phyloP scores from a whole-genome alignment of 2,329 filamentous ascomycete species.

The Zymoseptoria passerinii region DNA sequence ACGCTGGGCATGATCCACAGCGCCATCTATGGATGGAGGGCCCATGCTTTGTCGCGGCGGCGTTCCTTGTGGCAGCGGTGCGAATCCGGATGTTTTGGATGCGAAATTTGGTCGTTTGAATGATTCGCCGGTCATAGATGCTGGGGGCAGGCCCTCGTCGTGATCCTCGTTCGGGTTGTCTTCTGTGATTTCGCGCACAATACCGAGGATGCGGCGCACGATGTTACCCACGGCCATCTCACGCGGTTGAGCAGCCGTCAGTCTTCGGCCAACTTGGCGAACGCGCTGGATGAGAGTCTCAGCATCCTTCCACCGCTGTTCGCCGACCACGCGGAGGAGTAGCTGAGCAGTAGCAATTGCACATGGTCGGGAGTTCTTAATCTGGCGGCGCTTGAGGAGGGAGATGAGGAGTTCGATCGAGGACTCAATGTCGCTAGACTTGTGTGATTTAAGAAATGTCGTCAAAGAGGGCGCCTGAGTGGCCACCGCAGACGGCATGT shows the following conservation, averaged over 20 bases:
- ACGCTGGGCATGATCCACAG: conserved; percentile 34
- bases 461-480: conserved; percentile 61
- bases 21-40: background rate
- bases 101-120: conserved; percentile 16
- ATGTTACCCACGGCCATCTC: conserved; percentile 94
- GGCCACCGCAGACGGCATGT: conserved; percentile 52
- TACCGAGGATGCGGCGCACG: conserved; percentile 75
- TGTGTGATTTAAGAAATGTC: conserved; percentile 71
- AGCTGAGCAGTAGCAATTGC: conserved; percentile 86
- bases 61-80: conserved; percentile 38
- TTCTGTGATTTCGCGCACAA: conserved; percentile 85
- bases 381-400: conserved; percentile 83
- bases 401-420: conserved; percentile 78
- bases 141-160: conserved; percentile 32
- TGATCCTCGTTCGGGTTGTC: conserved; percentile 58
- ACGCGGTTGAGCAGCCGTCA: conserved; percentile 76
- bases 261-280: conserved; percentile 64
- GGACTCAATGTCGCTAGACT: conserved; percentile 64
- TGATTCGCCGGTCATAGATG: conserved; percentile 14
- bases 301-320: conserved; percentile 69
- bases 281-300: conserved; percentile 72
- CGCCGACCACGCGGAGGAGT: conserved; percentile 75
- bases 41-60: conserved; percentile 14
- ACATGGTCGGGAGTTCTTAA: conserved; percentile 77
- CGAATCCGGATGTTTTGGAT: conserved; percentile 40